These are phyloP conservation scores for Pestalotiopsis sp. DNA, from an alignment of 2,329 filamentous ascomycete genomes.

Conservation along the genomic window DNA sequence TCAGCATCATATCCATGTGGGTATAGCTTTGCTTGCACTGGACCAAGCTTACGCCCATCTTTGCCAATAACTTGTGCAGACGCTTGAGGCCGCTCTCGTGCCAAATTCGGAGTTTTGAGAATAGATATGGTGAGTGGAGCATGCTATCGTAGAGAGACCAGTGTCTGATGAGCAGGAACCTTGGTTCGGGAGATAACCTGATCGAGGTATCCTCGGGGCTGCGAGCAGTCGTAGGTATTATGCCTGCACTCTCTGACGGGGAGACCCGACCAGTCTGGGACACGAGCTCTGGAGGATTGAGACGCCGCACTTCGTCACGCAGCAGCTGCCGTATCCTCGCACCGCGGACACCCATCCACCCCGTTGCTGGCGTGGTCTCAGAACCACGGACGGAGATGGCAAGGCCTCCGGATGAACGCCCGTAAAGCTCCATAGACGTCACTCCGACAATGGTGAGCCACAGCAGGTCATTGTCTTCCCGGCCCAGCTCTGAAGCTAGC, in stretches of 20 bases:
- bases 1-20: slow-evolving; percentile 98
- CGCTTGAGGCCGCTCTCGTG: slow-evolving; percentile 86
- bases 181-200: slow-evolving; percentile 88
- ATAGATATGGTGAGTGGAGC: slow-evolving; percentile 94
- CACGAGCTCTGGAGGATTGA: slow-evolving; percentile 76
- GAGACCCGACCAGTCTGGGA: slow-evolving; percentile 61
- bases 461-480: slow-evolving; percentile 93
- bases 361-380: slow-evolving; percentile 60
- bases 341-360: slow-evolving; percentile 82
- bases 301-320: slow-evolving; percentile 87
- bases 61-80: slow-evolving; percentile 90
- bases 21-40: slow-evolving; percentile 96
- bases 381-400: slow-evolving; percentile 61
- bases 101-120: slow-evolving; percentile 91
- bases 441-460: slow-evolving; percentile 96
- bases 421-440: slow-evolving; percentile 90
- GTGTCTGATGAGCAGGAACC: slow-evolving; percentile 88
- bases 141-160: slow-evolving; percentile 99
- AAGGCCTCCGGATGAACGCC: slow-evolving; percentile 79
- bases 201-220: slow-evolving; percentile 93
- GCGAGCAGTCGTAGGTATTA: slow-evolving; percentile 85
- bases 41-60: slow-evolving; percentile 93
- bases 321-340: slow-evolving; percentile 83
- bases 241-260: slow-evolving; percentile 68
- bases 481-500: slow-evolving; percentile 88